These are phyloP conservation scores for Penicillium arizonense DNA, from an alignment of 495 filamentous ascomycete species.

Conservation along the genomic window DNA sequence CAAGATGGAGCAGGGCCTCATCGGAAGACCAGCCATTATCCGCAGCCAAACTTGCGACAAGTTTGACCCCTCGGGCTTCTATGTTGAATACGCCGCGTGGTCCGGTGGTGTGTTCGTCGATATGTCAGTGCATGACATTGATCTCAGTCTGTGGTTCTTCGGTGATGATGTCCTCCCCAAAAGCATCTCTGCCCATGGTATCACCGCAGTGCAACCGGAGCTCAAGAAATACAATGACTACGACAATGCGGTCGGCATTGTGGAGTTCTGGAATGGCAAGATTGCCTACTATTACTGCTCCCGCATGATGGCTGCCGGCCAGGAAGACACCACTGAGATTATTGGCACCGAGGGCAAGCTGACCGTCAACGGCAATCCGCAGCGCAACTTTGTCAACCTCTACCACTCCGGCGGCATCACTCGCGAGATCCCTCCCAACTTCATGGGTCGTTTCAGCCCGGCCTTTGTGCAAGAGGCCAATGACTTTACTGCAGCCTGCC, in stretches of 20 bases:
- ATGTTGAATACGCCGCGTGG: constrained; percentile 53
- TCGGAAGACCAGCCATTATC: constrained; percentile 50
- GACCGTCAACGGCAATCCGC: constrained; percentile 52
- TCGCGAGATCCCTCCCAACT: constrained; percentile 51
- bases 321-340: constrained; percentile 62
- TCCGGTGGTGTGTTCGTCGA: constrained; percentile 60
- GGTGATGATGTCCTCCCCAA: constrained; percentile 45
- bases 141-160: constrained; percentile 56
- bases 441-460: constrained; percentile 53
- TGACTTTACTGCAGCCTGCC: constrained; percentile 52
- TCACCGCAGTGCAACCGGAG: constrained; percentile 57
- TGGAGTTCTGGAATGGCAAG: constrained; percentile 58
- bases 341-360: constrained; percentile 61
- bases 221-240: constrained; percentile 52
- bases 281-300: constrained; percentile 59
- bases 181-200: constrained; percentile 46
- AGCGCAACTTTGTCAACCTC: constrained; percentile 48
- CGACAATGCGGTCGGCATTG: constrained; percentile 60
- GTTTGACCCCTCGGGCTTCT: constrained; percentile 51
- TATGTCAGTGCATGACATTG: constrained; percentile 56
- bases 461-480: constrained; percentile 58
- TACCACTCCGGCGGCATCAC: constrained; percentile 44
- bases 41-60: constrained; percentile 58
- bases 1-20: constrained; percentile 43
- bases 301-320: constrained; percentile 61